Conservation (phyloP, 2,329 filamentous ascomycete genomes). For the Bipolaris victoriae region DNA sequence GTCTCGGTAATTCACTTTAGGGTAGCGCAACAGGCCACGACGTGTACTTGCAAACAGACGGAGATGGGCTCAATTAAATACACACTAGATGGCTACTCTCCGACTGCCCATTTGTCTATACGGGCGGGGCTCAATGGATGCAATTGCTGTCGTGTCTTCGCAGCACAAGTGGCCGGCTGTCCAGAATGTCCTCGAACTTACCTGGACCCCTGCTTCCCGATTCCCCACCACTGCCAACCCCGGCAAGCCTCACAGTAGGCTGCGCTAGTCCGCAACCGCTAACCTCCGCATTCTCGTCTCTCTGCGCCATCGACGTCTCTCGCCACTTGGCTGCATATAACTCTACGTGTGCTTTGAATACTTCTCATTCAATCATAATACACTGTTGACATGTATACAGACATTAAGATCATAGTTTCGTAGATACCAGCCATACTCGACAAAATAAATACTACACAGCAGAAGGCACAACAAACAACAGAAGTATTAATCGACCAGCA, state of each 20-base stretch:
- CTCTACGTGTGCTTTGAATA: not conserved
- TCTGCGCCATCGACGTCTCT: not conserved
- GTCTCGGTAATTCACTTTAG: slow-evolving; percentile 7
- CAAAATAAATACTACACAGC: no score
- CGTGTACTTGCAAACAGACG: not conserved
- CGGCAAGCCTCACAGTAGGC: not conserved
- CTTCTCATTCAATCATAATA: not conserved
- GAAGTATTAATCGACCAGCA: no score
- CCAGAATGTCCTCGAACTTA: slow-evolving; percentile 29
- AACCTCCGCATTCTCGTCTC: slow-evolving; percentile 10
- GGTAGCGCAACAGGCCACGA: slow-evolving; percentile 14
- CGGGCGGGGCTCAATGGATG: not conserved
- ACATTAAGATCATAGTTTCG: not conserved
- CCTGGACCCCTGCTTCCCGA: slow-evolving; percentile 19
- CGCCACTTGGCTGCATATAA: not conserved
- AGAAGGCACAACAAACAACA: not conserved
- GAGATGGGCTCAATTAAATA: slow-evolving; percentile 16
- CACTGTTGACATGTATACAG: not conserved
- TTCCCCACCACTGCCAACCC: slow-evolving; percentile 11
- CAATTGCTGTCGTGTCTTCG: not conserved
- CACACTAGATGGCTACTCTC: not conserved
- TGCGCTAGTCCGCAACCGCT: slow-evolving; percentile 5
- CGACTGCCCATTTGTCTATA: not conserved
- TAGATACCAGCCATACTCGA: no score
- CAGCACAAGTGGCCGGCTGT: slow-evolving; percentile 19